These are phyloP conservation scores for Ecytonucleospora hepatopenaei DNA, from an alignment of 371 early-diverging fungal genomes.

Conservation along the genomic window DNA sequence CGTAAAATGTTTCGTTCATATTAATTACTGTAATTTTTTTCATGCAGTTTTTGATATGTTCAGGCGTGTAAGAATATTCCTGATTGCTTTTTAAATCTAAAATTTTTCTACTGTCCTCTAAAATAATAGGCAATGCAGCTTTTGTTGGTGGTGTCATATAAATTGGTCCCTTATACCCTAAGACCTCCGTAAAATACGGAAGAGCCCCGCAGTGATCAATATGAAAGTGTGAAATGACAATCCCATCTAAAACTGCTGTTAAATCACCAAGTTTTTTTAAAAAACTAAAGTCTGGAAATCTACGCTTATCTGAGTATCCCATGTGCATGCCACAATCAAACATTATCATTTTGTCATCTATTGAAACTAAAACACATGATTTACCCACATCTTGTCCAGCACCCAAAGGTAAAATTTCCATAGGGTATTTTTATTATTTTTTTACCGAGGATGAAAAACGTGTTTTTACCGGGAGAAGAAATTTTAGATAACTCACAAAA, in stretches of 20 bases:
- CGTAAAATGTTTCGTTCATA: slow-evolving; percentile 57
- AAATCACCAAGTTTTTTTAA: slow-evolving; percentile 70
- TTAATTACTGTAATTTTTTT: slow-evolving; percentile 75
- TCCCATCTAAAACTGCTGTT: slow-evolving; percentile 70
- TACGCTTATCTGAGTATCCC: slow-evolving; percentile 81
- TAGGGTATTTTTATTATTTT: neutral
- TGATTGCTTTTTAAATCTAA: slow-evolving; percentile 62
- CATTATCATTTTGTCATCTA: slow-evolving; percentile 77
- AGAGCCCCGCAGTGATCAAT: slow-evolving; percentile 88
- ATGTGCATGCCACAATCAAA: slow-evolving; percentile 91
- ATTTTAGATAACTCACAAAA: slow-evolving; percentile 31
- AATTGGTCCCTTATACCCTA: slow-evolving; percentile 79
- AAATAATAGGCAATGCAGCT: slow-evolving; percentile 73
- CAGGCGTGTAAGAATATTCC: slow-evolving; percentile 38
- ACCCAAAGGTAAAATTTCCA: slow-evolving; percentile 57
- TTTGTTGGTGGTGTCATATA: slow-evolving; percentile 89
- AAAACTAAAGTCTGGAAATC: slow-evolving; percentile 87
- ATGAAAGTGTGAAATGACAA: slow-evolving; percentile 85
- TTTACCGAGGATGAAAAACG: neutral
- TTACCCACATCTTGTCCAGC: slow-evolving; percentile 79
- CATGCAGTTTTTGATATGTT: slow-evolving; percentile 72
- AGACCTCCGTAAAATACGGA: slow-evolving; percentile 80
- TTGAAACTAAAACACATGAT: slow-evolving; percentile 72
- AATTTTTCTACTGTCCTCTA: slow-evolving; percentile 79
- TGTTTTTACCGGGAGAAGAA: slow-evolving; percentile 51